Percentiles rank a stretch among this genome's conserved stretches.
Evolutionary conservation across 352 stramenopile species (phyloP).

Genomic region (Phytopythium oedochilum): DNA sequence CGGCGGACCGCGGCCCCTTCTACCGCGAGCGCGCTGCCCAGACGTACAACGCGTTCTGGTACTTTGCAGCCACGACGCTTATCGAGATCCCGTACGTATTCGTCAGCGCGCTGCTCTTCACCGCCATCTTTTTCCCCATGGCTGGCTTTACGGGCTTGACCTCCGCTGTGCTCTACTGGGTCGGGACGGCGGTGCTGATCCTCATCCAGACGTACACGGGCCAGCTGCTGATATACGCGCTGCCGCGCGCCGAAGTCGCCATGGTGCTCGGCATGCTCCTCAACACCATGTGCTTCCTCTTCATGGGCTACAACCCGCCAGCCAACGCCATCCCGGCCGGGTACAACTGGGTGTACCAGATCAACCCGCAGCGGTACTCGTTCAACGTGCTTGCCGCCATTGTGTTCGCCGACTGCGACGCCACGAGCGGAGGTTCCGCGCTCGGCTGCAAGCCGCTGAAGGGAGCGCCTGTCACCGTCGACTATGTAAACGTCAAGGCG

Average conservation of each 20-base stretch:
- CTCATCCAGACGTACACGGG: conserved; percentile 46
- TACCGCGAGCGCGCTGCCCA: conserved; percentile 53
- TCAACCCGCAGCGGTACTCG: conserved; percentile 38
- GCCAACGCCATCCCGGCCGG: conserved; percentile 34
- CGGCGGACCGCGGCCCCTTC: conserved; percentile 80
- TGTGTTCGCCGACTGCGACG: conserved; percentile 34
- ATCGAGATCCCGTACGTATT: conserved; percentile 68
- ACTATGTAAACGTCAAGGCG: conserved; percentile 29
- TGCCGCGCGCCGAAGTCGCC: conserved; percentile 34
- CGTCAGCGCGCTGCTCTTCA: conserved; percentile 34
- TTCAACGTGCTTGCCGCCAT: conserved; percentile 37
- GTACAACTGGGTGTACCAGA: conserved; percentile 60
- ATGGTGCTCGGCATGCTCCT: conserved; percentile 41
- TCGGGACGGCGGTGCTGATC: conserved; percentile 38
- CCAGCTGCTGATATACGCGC: conserved; percentile 32
- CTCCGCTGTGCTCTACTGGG: conserved; percentile 29
- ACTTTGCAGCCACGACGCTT: conserved; percentile 68
- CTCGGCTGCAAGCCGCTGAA: conserved; percentile 22
- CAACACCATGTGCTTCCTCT: conserved; percentile 70
- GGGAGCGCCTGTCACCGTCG: conserved; percentile 21
- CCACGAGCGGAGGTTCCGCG: conserved; percentile 5
- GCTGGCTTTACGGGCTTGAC: conserved; percentile 38
- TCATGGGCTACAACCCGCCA: conserved; percentile 74
- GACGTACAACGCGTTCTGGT: conserved; percentile 77
- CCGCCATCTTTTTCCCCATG: conserved; percentile 49